phyloP scores from a whole-genome alignment of 1,284 basidiomycete species.

The Phlebopus sp. region DNA sequence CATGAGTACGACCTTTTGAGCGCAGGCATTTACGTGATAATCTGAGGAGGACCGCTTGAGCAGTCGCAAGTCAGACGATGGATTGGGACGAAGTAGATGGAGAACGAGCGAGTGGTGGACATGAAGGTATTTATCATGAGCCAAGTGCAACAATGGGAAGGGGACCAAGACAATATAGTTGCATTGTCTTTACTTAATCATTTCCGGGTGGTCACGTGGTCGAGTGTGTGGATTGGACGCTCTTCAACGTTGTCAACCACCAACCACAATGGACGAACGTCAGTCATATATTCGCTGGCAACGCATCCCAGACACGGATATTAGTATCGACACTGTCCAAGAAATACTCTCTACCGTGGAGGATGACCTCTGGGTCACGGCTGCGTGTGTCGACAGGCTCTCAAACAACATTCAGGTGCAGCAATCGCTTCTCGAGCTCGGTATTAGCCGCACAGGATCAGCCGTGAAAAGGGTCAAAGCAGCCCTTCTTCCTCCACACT shows the following conservation, averaged over 20 bases:
- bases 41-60: not conserved
- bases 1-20: not conserved
- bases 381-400: constrained; percentile 68
- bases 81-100: too few species aligned
- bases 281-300: constrained; percentile 54
- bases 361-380: constrained; percentile 72
- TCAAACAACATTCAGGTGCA: constrained; percentile 57
- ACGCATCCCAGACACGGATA: constrained; percentile 48
- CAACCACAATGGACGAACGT: constrained; percentile 15
- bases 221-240: too few species aligned
- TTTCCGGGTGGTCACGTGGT: too few species aligned
- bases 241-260: not conserved
- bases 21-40: not conserved
- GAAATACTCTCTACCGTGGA: constrained; percentile 48
- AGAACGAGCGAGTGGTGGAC: too few species aligned
- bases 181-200: not conserved
- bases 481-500: constrained; percentile 22
- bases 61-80: too few species aligned
- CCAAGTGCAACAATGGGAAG: too few species aligned
- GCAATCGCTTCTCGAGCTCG: constrained; percentile 56
- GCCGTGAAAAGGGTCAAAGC: constrained; percentile 48
- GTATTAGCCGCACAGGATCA: constrained; percentile 53
- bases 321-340: constrained; percentile 49
- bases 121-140: too few species aligned
- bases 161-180: too few species aligned